Evolutionary conservation across 116 monocot species (phyloP), one percentile per base, ranked within the genome.

Genomic region (Posidonia oceanica): DNA sequence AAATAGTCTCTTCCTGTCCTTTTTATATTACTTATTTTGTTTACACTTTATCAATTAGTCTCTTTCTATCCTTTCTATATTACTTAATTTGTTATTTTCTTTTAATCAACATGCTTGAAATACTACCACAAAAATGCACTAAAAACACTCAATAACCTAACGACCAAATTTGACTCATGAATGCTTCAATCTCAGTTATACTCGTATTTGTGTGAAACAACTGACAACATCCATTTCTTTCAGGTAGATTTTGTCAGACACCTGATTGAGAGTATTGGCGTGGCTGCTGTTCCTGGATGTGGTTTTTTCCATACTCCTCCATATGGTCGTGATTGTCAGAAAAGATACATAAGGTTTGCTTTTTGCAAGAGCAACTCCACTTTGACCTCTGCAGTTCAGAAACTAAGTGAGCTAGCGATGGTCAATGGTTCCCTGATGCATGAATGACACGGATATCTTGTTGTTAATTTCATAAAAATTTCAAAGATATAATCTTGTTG

Each of bases 311-410:
- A 91, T 64, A 15, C 63, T n/a, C 36, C 29, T 7, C 5, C 39
- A 14, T n/a, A 72, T n/a, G 18, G 61, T 5, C 37, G 58, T 15
- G 80, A 53, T 36, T 79, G 83, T 61, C 80, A 72, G 23, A 66
- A 66, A 18, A 69, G 81, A 61, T 96, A 86, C 37, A 69, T 96
- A 7, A 82, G 91, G 69, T 91, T 91, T 77, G 91, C 96, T 2
- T 91, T 96, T 82, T 91, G 96, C 79, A 91, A 96, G 83, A 85
- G 91, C 62, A 61, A 72, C 54, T 69, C 75, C 17, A 91, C 91
- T 13, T 75, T 96, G 5, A 67, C 41, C 51, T 75, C 83, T 18
- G 91, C 91, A 58, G 80, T 81, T 42, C 67, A 62, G 41, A 87
- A 77, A 60, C 62, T 91, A 73, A 57, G 39, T 41, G 60, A 71